Evolutionary conservation across 305 asterid genomes (phyloP), one percentile per base, ranked within the genome.

Genomic region (Andrographis paniculata): DNA sequence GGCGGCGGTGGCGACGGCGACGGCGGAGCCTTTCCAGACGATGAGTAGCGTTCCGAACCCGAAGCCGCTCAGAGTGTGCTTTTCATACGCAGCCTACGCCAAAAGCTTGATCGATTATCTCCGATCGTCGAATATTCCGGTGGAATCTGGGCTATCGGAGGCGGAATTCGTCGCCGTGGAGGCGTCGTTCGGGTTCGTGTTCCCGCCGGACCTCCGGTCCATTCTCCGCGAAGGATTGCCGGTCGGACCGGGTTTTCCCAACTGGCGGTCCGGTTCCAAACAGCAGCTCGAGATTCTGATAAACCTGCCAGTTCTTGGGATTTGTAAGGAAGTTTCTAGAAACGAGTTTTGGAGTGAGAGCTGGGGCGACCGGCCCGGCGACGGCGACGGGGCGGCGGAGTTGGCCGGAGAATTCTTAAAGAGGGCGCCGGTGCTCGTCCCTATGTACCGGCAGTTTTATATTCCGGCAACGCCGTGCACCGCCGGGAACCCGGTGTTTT

Each of bases 181-280:
- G 64, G 59, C 82, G 1, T 48, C 50, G 1, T 67, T 82, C 30
- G 19, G 19, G 0, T 78, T 86, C 60, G 33, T 49, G 0, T 91
- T 86, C 53, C 98, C 96, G 20, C 95, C 96, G 48, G 98, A 91
- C 51, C 86, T 91, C 43, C 92, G 87, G 1, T 72, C 92, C 0
- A 74, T 91, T 21, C 96, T 91, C 53, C 88, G 52, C 28, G 95
- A 86, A 57, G 98, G 98, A 18, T 77, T 91, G 1, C 95, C 98
- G 0, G 66, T 70, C 8, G 92, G 92, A 14, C 76, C 74, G 4
- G 98, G 92, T 0, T 91, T 88, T 47, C 95, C 94, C 11, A 85
- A 88, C 19, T 87, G 97, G 97, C 71, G 95, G 45, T 77, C 80
- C 0, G 71, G 92, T 0, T 87, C 95, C 0, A 14, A 45, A 14